A percentile compares a stretch with the other conserved stretches of the same genome.
Evolutionary conservation across 2,329 filamentous ascomycete species (phyloP).

Genomic region (Fusarium napiforme): DNA sequence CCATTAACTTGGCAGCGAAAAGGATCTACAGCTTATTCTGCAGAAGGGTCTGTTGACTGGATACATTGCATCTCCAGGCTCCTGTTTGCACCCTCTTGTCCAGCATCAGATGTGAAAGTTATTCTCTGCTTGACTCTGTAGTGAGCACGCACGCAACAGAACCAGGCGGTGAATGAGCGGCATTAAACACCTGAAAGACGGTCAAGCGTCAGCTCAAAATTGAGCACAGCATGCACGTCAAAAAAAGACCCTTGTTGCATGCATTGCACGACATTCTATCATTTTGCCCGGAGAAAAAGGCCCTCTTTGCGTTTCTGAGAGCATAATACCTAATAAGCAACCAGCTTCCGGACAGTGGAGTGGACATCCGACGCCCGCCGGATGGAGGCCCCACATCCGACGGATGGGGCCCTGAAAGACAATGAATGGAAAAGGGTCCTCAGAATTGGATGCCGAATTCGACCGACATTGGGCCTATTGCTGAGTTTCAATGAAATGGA

Average conservation of each 20-base stretch:
- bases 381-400: neutral
- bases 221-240: slow-evolving; percentile 15
- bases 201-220: slow-evolving; percentile 25
- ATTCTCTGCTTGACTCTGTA: neutral
- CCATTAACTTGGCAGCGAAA: slow-evolving; percentile 10
- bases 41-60: neutral
- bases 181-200: slow-evolving; percentile 33
- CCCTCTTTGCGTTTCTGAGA: slow-evolving; percentile 24
- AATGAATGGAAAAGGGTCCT: neutral
- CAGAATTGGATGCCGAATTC: neutral
- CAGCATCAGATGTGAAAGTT: neutral
- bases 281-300: neutral
- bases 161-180: slow-evolving; percentile 32
- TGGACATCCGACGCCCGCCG: neutral
- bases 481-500: neutral
- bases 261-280: neutral
- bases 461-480: neutral
- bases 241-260: slow-evolving; percentile 29
- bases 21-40: slow-evolving; percentile 13
- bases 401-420: neutral
- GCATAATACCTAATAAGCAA: neutral
- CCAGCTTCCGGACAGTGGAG: neutral
- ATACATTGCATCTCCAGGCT: neutral
- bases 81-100: neutral
- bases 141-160: slow-evolving; percentile 12